phyloP scores from a whole-genome alignment of 1,139 yeast species.

The Suhomyces chickasaworum region DNA sequence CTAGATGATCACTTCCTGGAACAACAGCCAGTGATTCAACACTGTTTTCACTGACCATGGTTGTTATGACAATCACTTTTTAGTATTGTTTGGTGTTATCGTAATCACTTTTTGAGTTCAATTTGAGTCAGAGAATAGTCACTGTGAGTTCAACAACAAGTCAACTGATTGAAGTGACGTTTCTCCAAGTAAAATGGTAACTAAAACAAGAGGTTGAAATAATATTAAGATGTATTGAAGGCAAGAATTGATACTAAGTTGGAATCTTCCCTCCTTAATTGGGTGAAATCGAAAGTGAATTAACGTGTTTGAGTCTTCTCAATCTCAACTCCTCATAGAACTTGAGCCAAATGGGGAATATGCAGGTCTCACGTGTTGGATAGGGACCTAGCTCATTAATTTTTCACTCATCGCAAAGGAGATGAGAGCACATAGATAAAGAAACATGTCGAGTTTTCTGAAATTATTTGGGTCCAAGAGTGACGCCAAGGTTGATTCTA shows the following conservation, averaged over 20 bases:
- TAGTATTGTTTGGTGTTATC: not conserved
- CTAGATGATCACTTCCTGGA: not conserved
- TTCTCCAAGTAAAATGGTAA: not conserved
- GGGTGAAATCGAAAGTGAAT: not conserved
- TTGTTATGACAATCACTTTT: not conserved
- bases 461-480: conserved; percentile 33
- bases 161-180: not conserved
- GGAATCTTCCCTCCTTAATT: not conserved
- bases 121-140: not conserved
- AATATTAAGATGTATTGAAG: not conserved
- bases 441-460: conserved; percentile 37
- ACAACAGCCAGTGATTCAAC: not conserved
- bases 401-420: conserved; percentile 13
- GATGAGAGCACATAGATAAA: conserved; percentile 2
- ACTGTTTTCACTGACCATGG: conserved; percentile 4
- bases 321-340: not conserved
- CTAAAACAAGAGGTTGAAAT: not conserved
- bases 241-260: not conserved
- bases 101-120: not conserved
- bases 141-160: conserved; percentile 1
- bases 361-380: not conserved
- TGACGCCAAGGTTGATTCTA: conserved; percentile 36
- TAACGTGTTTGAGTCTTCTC: not conserved
- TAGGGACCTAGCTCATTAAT: conserved; percentile 8
- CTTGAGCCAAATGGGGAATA: conserved; percentile 4